A percentile compares a stretch with the other conserved stretches of the same genome.
Evolutionary conservation across 2,329 filamentous ascomycete species (phyloP).

Genomic region (Alternaria sp.): DNA sequence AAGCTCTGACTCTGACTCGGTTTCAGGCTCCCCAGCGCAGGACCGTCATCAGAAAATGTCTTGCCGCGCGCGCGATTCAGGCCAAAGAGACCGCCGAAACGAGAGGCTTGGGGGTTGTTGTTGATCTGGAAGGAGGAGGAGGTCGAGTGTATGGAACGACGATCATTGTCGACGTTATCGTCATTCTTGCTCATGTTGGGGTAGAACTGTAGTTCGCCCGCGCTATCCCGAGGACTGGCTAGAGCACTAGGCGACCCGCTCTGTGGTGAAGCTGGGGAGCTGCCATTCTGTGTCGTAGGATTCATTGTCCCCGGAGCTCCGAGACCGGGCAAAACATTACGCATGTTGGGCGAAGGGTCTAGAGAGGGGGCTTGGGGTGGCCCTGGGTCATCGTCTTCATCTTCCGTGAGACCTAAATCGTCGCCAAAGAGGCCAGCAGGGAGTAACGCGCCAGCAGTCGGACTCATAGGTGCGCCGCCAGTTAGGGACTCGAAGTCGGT

Average conservation of each 20-base stretch:
- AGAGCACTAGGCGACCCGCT: constrained; percentile 57
- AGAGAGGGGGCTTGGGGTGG: constrained; percentile 33
- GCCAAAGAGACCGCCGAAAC: constrained; percentile 69
- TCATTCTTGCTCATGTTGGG: constrained; percentile 44
- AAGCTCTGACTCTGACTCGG: constrained; percentile 79
- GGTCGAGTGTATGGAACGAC: constrained; percentile 56
- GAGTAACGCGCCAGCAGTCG: constrained; percentile 76
- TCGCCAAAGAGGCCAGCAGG: constrained; percentile 73
- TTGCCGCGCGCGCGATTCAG: constrained; percentile 69
- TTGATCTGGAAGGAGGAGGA: constrained; percentile 59
- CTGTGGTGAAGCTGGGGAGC: constrained; percentile 53
- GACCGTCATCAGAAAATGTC: constrained; percentile 67
- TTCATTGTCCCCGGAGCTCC: constrained; percentile 51
- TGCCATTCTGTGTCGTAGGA: constrained; percentile 45
- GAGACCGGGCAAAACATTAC: constrained; percentile 51
- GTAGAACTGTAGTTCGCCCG: constrained; percentile 53
- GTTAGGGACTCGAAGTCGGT: constrained; percentile 68
- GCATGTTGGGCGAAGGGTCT: constrained; percentile 42
- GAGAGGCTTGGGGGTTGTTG: constrained; percentile 54
- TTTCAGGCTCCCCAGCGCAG: constrained; percentile 73
- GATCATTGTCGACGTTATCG: constrained; percentile 54
- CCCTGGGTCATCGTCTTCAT: constrained; percentile 43
- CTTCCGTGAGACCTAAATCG: constrained; percentile 63
- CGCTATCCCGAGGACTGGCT: constrained; percentile 58
- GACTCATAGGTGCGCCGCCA: constrained; percentile 75